Percentiles rank a stretch among this genome's conserved stretches.
These are phyloP conservation scores for Phalaenopsis equestris DNA, from an alignment of 106 monocot genomes.

Conservation along the genomic window DNA sequence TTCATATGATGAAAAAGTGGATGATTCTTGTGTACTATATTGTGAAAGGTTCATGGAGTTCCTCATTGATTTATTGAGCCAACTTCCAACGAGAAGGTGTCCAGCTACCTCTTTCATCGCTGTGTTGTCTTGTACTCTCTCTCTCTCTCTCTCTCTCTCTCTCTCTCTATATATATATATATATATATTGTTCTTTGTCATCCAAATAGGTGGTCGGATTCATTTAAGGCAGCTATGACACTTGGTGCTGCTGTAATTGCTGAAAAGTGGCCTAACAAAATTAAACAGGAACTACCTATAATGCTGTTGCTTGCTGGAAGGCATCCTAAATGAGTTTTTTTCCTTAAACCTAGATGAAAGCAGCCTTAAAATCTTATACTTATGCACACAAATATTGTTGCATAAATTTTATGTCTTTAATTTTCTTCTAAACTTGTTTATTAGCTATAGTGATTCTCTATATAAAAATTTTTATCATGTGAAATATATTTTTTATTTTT, in stretches of 20 bases:
- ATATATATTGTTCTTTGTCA: not conserved
- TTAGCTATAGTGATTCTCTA: not conserved
- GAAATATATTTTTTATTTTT: not conserved
- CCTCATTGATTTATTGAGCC: slow-evolving; percentile 93
- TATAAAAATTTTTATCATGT: not conserved
- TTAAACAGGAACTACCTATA: not conserved
- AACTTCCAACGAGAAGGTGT: slow-evolving; percentile 92
- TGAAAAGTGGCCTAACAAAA: not conserved
- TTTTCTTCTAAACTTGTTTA: not conserved
- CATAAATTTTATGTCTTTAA: not conserved
- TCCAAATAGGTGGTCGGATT: not conserved
- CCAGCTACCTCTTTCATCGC: not conserved
- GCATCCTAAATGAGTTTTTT: not conserved
- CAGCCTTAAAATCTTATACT: not conserved
- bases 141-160: no score
- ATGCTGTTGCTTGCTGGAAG: not conserved
- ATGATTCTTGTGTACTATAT: slow-evolving; percentile 80
- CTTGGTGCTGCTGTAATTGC: not conserved
- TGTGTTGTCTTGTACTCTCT: not conserved
- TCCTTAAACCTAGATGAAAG: not conserved
- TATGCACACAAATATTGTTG: not conserved
- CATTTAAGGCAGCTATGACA: not conserved
- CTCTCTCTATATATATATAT: not conserved
- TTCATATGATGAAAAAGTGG: slow-evolving; percentile 44
- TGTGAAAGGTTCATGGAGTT: slow-evolving; percentile 99